These are phyloP conservation scores for Marasmius tenuissimus DNA, from an alignment of 1,284 basidiomycete genomes.

Conservation along the genomic window DNA sequence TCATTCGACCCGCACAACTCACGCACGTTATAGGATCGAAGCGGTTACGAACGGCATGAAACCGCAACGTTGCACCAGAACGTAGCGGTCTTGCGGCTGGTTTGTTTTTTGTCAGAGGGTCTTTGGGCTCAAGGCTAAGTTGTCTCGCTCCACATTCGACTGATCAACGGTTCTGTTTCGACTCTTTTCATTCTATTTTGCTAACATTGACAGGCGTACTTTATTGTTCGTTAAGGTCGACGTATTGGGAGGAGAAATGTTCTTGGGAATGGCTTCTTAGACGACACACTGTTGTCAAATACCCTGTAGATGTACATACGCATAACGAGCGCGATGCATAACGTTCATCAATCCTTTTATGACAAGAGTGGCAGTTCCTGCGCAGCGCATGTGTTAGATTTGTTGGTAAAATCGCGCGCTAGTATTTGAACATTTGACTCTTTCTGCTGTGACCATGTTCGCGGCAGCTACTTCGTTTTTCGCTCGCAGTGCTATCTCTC, in stretches of 20 bases:
- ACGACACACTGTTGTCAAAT: not conserved
- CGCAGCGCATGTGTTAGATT: too few species aligned
- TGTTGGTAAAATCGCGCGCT: too few species aligned
- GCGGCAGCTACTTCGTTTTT: slow-evolving; percentile 92
- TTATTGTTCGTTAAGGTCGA: not conserved
- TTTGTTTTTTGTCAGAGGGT: not conserved
- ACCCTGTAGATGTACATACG: not conserved
- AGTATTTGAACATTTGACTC: not conserved
- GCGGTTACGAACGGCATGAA: slow-evolving; percentile 11
- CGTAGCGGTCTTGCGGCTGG: not conserved
- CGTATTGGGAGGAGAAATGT: not conserved
- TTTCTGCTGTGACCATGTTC: slow-evolving; percentile 51
- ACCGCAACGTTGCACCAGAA: not conserved
- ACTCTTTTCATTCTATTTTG: not conserved
- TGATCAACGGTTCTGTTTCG: slow-evolving; percentile 1
- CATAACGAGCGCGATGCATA: not conserved
- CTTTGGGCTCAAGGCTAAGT: slow-evolving; percentile 9
- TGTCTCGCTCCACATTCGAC: not conserved
- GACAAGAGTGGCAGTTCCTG: not conserved
- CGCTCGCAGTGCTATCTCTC: slow-evolving; percentile 80
- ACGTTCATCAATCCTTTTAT: not conserved
- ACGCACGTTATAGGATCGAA: slow-evolving; percentile 9
- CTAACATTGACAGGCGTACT: slow-evolving; percentile 11
- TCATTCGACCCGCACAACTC: not conserved
- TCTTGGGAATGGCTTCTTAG: not conserved